Base-by-base conservation (phyloP, 768 basidiomycete species). In the Candolleomyces eurysporus region DNA sequence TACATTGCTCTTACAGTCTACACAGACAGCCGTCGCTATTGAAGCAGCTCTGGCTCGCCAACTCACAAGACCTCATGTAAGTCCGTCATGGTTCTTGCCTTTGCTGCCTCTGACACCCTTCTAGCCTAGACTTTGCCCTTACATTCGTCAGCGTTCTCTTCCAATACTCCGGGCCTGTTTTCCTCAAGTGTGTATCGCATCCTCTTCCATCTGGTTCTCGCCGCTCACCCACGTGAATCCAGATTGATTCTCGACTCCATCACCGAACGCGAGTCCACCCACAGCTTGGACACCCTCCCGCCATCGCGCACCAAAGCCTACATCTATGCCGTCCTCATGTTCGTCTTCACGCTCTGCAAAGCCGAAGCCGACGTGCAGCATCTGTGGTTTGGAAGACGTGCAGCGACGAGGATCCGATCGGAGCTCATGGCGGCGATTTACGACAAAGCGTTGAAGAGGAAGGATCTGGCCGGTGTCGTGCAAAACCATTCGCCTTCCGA, bases 351-450 rank as follows among this genome's bases (percentile, higher is more conserved):
- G 0, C 40, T 87, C 0, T 66, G 78, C 59, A 91, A 90, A 75
- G 82, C 84, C 0, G 78, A 91, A 74, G 78, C 86, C 1, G 89
- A 93, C 65, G 74, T 88, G 3, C 87, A 89, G 60, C 90, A 91
- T 69, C 78, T 92, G 14, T 94, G 91, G 91, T 86, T 83, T 59
- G 87, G 89, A 21, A 84, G 94, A 48, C 85, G 92, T n/a, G 91
- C 86, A 0, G 70, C 79, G 0, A 89, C 88, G 1, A 81, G 91
- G 22, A 85, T 92, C 4, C 86, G 91, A 8, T 82, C 83, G 13
- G 90, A 91, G 73, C 81, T 96, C n/a, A 94, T 92, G 87, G 87
- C 91, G 0, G 75, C 87, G 2, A 91, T 96, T 57, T 96, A 95
- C 68, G 90, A 94, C 71, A 97, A 97, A 71, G 84, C 93, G 0